These are phyloP conservation scores for Elaeagnus macrophylla DNA, from an alignment of 306 rosid species.

Conservation along the genomic window DNA sequence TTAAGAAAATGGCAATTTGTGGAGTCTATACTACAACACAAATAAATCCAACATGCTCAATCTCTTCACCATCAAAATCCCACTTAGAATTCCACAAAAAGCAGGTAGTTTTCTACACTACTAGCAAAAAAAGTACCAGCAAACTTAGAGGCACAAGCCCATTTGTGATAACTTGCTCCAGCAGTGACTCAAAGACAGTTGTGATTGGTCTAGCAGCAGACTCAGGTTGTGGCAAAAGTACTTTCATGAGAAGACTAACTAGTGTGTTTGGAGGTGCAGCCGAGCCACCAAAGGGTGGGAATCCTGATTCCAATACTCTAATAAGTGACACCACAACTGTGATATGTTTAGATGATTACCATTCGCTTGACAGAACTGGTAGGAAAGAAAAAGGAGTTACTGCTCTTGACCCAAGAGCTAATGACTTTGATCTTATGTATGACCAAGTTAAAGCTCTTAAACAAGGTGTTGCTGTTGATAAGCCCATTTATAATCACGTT, in stretches of 20 bases:
- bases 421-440: slow-evolving; percentile 91
- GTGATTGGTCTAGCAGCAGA: slow-evolving; percentile 98
- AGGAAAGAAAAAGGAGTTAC: slow-evolving; percentile 92
- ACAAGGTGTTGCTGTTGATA: slow-evolving; percentile 58
- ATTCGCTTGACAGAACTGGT: slow-evolving; percentile 85
- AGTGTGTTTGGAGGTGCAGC: slow-evolving; percentile 97
- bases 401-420: slow-evolving; percentile 95
- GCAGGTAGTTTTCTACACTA: slow-evolving; percentile 63
- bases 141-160: slow-evolving; percentile 14
- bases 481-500: slow-evolving; percentile 91
- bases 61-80: slow-evolving; percentile 54
- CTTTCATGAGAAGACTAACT: slow-evolving; percentile 95
- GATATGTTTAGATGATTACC: slow-evolving; percentile 93
- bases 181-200: slow-evolving; percentile 40
- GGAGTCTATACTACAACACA: slow-evolving; percentile 73
- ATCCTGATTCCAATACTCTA: slow-evolving; percentile 92
- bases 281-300: slow-evolving; percentile 93
- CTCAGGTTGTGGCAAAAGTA: slow-evolving; percentile 95
- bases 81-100: slow-evolving; percentile 53
- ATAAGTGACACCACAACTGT: slow-evolving; percentile 97
- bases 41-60: slow-evolving; percentile 56
- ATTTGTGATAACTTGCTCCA: slow-evolving; percentile 55
- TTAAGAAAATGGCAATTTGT: slow-evolving; percentile 54
- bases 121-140: slow-evolving; percentile 23
- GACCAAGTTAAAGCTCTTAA: slow-evolving; percentile 89